These are phyloP conservation scores for Paraphoma chrysanthemicola DNA, from an alignment of 2,329 filamentous ascomycete genomes.

Conservation along the genomic window DNA sequence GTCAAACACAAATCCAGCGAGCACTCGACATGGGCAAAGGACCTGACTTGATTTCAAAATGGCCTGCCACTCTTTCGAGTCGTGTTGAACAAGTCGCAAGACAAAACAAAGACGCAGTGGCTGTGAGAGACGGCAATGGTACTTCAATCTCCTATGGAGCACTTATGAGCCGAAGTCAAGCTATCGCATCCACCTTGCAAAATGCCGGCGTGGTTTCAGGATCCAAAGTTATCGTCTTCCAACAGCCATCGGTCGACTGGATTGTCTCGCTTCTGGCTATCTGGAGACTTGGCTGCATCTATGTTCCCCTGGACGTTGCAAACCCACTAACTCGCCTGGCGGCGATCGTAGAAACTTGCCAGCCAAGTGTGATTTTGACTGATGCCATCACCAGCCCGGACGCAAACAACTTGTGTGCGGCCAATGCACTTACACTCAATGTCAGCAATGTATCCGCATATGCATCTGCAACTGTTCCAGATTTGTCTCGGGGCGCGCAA, in stretches of 20 bases:
- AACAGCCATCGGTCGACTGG: slow-evolving; percentile 46
- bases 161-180: background rate
- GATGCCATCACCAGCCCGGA: background rate
- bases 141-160: background rate
- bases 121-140: background rate
- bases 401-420: background rate
- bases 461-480: background rate
- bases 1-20: too few species aligned
- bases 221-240: slow-evolving; percentile 21
- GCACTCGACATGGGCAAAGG: too few species aligned
- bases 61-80: too few species aligned
- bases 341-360: background rate
- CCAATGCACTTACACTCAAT: background rate
- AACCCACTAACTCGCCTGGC: background rate
- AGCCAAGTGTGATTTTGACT: background rate
- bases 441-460: background rate
- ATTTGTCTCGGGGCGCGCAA: too few species aligned
- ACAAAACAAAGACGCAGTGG: background rate
- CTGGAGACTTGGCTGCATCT: slow-evolving; percentile 44
- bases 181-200: background rate
- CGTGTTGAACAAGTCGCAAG: too few species aligned
- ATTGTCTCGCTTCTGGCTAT: slow-evolving; percentile 52
- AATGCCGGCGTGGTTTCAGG: background rate
- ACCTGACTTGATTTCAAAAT: too few species aligned
- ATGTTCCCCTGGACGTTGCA: slow-evolving; percentile 47